Evolutionary conservation across 2,329 filamentous ascomycete species (phyloP).

Genomic region (Sclerotinia borealis): DNA sequence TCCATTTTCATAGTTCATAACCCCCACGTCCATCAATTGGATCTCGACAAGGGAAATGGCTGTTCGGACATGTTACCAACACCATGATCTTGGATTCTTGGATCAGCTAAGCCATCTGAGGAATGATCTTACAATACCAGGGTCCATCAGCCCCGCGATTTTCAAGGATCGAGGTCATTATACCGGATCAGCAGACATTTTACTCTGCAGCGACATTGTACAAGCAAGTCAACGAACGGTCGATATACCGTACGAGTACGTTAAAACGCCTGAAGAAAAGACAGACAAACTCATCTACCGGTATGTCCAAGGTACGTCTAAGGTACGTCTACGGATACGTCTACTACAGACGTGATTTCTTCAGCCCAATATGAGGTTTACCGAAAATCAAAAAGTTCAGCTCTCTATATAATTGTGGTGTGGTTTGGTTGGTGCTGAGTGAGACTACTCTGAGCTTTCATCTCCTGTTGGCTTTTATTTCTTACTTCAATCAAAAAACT

Average conservation of each 20-base stretch:
- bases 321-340: too few relatives aligned
- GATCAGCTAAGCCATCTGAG: neutral
- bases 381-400: neutral
- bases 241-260: neutral
- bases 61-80: constrained; percentile 2
- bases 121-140: constrained; percentile 3
- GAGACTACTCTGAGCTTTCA: constrained; percentile 2
- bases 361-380: neutral
- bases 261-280: neutral
- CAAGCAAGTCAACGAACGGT: neutral
- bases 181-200: constrained; percentile 12
- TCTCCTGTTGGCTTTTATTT: neutral
- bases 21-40: constrained; percentile 1
- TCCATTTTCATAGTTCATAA: neutral
- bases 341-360: neutral
- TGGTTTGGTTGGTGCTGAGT: constrained; percentile 7
- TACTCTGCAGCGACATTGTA: constrained; percentile 6
- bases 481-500: neutral
- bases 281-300: neutral
- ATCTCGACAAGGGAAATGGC: neutral
- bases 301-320: too few relatives aligned
- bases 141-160: constrained; percentile 5
- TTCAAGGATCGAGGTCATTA: constrained; percentile 9
- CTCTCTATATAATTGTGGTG: constrained; percentile 1
- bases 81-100: constrained; percentile 4